Conservation (phyloP, 805 yeast genomes). For the Wickerhamomyces bovis region DNA sequence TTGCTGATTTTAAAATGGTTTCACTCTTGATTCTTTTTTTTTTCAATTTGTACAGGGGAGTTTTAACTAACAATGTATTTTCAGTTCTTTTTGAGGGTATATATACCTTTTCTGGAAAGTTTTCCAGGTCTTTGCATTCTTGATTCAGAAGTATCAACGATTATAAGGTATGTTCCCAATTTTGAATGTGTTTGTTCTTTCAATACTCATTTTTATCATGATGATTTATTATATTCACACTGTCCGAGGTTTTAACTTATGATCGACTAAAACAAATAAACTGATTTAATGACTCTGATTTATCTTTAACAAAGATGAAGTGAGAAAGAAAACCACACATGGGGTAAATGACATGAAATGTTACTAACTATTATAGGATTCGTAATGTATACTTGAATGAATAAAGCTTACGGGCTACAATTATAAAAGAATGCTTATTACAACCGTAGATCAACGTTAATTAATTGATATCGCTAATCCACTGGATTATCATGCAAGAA, state of each 20-base stretch:
- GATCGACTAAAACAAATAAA: slow-evolving; percentile 33
- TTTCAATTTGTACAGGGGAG: not conserved
- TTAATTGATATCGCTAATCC: too few relatives aligned
- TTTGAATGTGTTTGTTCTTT: not conserved
- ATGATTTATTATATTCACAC: slow-evolving; percentile 49
- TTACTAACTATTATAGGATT: not conserved
- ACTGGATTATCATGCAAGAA: slow-evolving; percentile 29
- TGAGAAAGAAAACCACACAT: slow-evolving; percentile 2
- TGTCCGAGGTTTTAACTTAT: slow-evolving; percentile 36
- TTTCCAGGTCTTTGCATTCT: not conserved
- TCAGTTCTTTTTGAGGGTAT: not conserved
- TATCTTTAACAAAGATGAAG: slow-evolving; percentile 26
- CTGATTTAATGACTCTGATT: slow-evolving; percentile 53
- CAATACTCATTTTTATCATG: slow-evolving; percentile 12
- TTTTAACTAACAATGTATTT: not conserved
- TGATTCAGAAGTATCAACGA: not conserved
- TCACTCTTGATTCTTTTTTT: not conserved
- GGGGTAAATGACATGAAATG: not conserved
- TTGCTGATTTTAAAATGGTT: slow-evolving; percentile 6
- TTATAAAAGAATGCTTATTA: too few relatives aligned
- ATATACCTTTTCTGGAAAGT: not conserved
- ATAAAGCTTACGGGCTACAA: too few relatives aligned
- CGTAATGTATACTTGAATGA: too few relatives aligned
- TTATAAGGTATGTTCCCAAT: not conserved
- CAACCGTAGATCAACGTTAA: not conserved